Evolutionary conservation across 2,329 filamentous ascomycete genomes (phyloP), one percentile per base, ranked within the genome.

Genomic region (Paecilomyces formosus): DNA sequence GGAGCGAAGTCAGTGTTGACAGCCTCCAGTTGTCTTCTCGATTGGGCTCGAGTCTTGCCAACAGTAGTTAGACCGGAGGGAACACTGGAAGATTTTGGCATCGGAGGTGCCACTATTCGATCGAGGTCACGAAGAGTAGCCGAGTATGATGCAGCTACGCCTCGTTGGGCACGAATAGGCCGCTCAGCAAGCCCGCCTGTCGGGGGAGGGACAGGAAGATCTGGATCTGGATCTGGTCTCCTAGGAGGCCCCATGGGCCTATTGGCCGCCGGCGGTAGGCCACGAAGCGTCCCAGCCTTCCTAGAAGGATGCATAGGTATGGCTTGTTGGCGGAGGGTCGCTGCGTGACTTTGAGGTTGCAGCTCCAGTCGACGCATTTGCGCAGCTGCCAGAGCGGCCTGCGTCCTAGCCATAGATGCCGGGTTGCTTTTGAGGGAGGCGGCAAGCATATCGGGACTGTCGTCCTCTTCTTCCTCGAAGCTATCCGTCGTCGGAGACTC

Each of bases 301-400:
- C 70, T 65, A 21, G 72, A 66, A 4, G 64, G 62, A 57, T 69
- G 65, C 4, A 70, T 66, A n/a, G 70, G 69, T 8, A 74, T 58
- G 35, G 75, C 75, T 61, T 78, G 76, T 61, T 79, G 77, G 55
- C 78, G 73, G 60, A 80, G 72, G 3, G 74, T 74, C 6, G 78
- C 78, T 2, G 78, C 78, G 62, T 79, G 78, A 54, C 75, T 80
- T 56, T 75, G 75, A 0, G 71, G 65, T 39, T 66, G 61, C 8
- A 58, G 60, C 45, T 74, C 74, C 58, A 71, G 66, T n/a, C 71
- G 70, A 15, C 74, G 70, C 53, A 74, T 68, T 31, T 77, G 74
- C 18, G 74, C 74, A 49, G 73, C 73, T n/a, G 65, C 70, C 22
- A 77, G 66, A 2, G 75, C 75, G 8, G 69, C 68, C 60, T 76